Base-by-base conservation (phyloP, 2,329 filamentous ascomycete species). In the Calycina herbarum region DNA sequence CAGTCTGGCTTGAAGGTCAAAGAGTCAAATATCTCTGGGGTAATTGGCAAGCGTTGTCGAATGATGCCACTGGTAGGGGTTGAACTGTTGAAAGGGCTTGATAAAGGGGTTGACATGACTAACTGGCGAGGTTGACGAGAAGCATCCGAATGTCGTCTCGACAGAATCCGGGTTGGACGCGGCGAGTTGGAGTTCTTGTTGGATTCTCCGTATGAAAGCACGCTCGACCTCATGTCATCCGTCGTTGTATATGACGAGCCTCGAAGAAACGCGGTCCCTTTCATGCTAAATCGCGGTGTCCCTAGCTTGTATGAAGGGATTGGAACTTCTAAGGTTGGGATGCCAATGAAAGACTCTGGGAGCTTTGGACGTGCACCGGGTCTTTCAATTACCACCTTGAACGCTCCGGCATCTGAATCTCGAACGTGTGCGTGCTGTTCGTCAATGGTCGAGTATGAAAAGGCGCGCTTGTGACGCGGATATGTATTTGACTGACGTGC, bases 251-350 rank as follows among this genome's bases (percentile, higher is more conserved):
- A 92, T 17, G 90, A 88, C n/a, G 94, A 96, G 70, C 89, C 91
- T 67, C 91, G 89, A 69, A 97, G 82, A 68, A 92, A 85, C 2
- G 92, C 88, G 2, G 90, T 93, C 11, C 93, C 93, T 71, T 85
- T 85, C 62, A 86, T 80, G 69, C 90, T 94, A 77, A 97, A 96
- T 66, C 88, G 86, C 20, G 93, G 92, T 1, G 89, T 91, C 13
- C 93, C 94, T 65, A 97, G 81, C 70, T 89, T 89, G 82, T 94
- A 96, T 64, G 91, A 89, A 42, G 94, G 93, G 61, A 97, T 96
- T 27, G 88, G 83, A 56, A 94, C 85, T 71, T 93, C 86, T 61
- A 96, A 81, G 42, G 87, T 79, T 13, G 86, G 87, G 48, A 81
- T 76, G n/a, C 78, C 77, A 51, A 75, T 69, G 70, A 74, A 66